Base-by-base conservation (phyloP, 768 basidiomycete genomes). In the Mycena belliarum region DNA sequence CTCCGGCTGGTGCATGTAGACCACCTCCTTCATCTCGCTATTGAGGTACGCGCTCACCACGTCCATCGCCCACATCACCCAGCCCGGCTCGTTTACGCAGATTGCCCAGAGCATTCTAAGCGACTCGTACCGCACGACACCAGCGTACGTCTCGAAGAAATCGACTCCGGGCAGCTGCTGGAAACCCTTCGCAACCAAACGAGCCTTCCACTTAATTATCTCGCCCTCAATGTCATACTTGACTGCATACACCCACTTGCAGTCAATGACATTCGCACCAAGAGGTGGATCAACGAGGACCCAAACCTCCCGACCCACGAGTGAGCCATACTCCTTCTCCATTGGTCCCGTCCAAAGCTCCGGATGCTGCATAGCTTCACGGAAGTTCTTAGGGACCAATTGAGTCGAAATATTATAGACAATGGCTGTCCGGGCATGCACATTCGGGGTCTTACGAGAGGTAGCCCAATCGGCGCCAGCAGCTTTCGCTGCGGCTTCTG, bases 1-100 rank as follows among this genome's bases (percentile, higher is more conserved):
- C 42, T 45, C 43, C 0, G 71, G 72, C 26, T 69, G 62, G 21
- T 66, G 49, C 72, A 78, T 75, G 60, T 72, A 79, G 49, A 78
- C 72, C 1, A 52, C 48, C 38, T 63, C 58, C 24, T 68, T 67
- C n/a, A 75, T 65, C 1, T 52, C 51, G 29, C 29, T 29, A 28
- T 51, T 51, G 6, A 51, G 50, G 26, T 53, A 53, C 1, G 52
- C 69, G 0, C 61, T 61, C 10, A 70, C 69, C 21, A 76, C 67
- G 57, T 77, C 72, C 20, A 73, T 62, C n/a, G 45, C 73, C 10
- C 69, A 63, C 4, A 73, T 57, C 1, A 59, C 15, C 76, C 37
- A 25, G 69, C 66, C 61, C 67, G 68, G 52, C 67, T 61, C 15
- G 59, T 37, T 0, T 14, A 12, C 5, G 68, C 71, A 11, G 72